Conservation (phyloP, 2,329 filamentous ascomycete genomes). For the Exserohilum turcica region DNA sequence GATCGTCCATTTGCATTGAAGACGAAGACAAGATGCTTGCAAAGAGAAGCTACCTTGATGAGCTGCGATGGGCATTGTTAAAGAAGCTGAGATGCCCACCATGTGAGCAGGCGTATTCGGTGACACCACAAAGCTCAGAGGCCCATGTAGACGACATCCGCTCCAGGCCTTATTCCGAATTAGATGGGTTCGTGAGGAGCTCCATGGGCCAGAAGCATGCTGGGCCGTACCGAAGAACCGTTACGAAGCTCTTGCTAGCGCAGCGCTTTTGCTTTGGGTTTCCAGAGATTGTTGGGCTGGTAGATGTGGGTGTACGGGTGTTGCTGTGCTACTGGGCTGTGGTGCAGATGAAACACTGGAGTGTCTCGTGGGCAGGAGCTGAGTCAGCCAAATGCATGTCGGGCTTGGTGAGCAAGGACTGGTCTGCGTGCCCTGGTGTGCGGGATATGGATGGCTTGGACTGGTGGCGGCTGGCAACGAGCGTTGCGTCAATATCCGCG, state of each 20-base stretch:
- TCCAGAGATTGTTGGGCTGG: slow-evolving; percentile 62
- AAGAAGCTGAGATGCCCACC: slow-evolving; percentile 49
- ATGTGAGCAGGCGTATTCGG: slow-evolving; percentile 46
- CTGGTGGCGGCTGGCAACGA: slow-evolving; percentile 14
- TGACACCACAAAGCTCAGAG: slow-evolving; percentile 16
- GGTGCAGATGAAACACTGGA: slow-evolving; percentile 25
- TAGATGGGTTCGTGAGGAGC: slow-evolving; percentile 47
- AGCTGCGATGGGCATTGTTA: slow-evolving; percentile 47
- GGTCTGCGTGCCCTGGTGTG: slow-evolving; percentile 4
- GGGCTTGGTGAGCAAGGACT: background rate
- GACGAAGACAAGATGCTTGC: background rate
- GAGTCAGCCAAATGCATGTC: slow-evolving; percentile 3
- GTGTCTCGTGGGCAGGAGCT: background rate
- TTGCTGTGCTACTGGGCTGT: slow-evolving; percentile 50
- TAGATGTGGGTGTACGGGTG: slow-evolving; percentile 73
- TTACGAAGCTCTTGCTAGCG: slow-evolving; percentile 51
- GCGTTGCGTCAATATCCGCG: slow-evolving; percentile 13
- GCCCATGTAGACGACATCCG: slow-evolving; percentile 46
- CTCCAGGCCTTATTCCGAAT: slow-evolving; percentile 43
- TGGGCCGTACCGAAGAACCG: slow-evolving; percentile 45
- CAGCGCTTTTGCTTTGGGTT: slow-evolving; percentile 48
- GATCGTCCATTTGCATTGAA: slow-evolving; percentile 46
- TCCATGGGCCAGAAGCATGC: slow-evolving; percentile 16
- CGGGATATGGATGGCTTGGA: background rate
- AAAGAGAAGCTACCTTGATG: slow-evolving; percentile 21